phyloP scores from a whole-genome alignment of 164 flowering plant genomes.

The Sedum album region DNA sequence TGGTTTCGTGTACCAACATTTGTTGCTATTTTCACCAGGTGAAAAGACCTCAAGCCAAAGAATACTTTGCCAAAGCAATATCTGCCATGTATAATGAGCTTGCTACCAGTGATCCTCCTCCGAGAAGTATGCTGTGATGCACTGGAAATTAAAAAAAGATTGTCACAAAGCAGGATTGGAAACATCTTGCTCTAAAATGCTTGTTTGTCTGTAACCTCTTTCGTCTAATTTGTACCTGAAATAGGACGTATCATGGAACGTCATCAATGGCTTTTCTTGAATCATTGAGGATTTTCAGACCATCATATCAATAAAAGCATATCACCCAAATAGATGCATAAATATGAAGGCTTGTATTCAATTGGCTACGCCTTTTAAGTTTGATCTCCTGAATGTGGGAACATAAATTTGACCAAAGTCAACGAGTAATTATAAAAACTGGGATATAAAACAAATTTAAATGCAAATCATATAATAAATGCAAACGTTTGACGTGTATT shows the following conservation, averaged over 20 bases:
- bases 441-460: too few species aligned
- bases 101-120: slow-evolving; percentile 34
- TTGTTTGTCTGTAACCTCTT: neutral
- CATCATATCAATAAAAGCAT: neutral
- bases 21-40: slow-evolving; percentile 31
- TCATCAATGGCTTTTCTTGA: neutral
- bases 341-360: neutral
- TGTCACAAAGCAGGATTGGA: neutral
- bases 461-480: too few species aligned
- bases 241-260: neutral
- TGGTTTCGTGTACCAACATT: neutral
- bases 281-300: neutral
- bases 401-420: too few species aligned
- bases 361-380: neutral
- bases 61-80: slow-evolving; percentile 68
- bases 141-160: neutral
- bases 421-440: too few species aligned
- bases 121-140: slow-evolving; percentile 13
- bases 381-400: too few species aligned
- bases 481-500: too few species aligned
- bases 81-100: slow-evolving; percentile 70
- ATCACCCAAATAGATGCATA: neutral
- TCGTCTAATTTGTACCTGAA: neutral
- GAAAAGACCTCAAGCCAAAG: slow-evolving; percentile 92
- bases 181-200: neutral